Evolutionary conservation across 192 early-diverging fungal genomes (phyloP).

Genomic region (Coemansia interrupta): DNA sequence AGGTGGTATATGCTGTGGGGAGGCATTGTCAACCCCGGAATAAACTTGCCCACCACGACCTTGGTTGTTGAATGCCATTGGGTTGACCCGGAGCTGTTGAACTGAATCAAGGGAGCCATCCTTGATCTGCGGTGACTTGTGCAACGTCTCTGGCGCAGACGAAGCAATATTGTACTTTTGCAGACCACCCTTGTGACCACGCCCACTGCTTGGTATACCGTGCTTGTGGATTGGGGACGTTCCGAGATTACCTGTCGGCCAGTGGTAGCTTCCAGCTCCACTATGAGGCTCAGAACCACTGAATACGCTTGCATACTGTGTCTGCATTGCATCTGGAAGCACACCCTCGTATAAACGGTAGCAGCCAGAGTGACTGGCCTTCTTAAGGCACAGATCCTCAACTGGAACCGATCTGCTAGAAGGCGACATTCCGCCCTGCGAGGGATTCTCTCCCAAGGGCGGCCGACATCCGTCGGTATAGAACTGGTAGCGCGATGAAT

Average conservation of each 20-base stretch:
- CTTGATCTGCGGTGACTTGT: slow-evolving; percentile 13
- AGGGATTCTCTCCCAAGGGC: slow-evolving; percentile 2
- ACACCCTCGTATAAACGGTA: slow-evolving; percentile 50
- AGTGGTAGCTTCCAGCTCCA: slow-evolving; percentile 20
- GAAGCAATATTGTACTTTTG: slow-evolving; percentile 19
- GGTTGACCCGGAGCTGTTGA: neutral
- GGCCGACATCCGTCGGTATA: slow-evolving; percentile 37
- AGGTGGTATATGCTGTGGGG: neutral
- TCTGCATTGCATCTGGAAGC: slow-evolving; percentile 9
- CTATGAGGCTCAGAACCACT: slow-evolving; percentile 18
- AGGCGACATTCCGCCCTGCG: slow-evolving; percentile 1
- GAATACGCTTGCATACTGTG: slow-evolving; percentile 10
- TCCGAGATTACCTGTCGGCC: slow-evolving; percentile 13
- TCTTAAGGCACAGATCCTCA: slow-evolving; percentile 17
- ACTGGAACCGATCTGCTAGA: slow-evolving; percentile 9
- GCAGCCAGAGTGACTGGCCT: slow-evolving; percentile 44
- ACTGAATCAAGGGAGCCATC: slow-evolving; percentile 3
- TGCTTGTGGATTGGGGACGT: slow-evolving; percentile 14
- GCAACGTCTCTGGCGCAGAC: slow-evolving; percentile 40
- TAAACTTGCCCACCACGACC: slow-evolving; percentile 17
- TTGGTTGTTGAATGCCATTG: slow-evolving; percentile 18
- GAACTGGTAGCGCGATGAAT: slow-evolving; percentile 44
- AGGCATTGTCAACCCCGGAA: neutral
- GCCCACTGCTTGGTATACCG: slow-evolving; percentile 2
- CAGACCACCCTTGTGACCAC: neutral